Evolutionary conservation across 345 rosid genomes (phyloP), one percentile per base, ranked within the genome.

Genomic region (Gossypium thurberi): DNA sequence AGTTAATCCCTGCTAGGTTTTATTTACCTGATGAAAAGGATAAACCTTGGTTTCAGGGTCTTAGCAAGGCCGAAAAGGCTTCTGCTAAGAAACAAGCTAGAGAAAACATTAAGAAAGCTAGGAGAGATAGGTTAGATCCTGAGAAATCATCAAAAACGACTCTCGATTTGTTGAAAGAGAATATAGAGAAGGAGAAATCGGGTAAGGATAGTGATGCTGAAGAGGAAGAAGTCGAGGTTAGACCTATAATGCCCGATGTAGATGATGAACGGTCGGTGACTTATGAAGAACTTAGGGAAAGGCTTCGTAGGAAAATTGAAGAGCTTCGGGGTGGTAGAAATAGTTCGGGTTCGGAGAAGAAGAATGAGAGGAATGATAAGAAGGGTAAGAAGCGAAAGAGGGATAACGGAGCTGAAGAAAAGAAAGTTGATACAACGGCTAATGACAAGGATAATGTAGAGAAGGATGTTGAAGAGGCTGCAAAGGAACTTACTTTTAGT

Each of bases 1-100:
- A 90, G 81, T 92, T 90, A 47, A 83, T 90, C 74, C 98, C 98
- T 5, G 94, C 98, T 8, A 94, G 82, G 86, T 92, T 90, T 82
- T 94, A 92, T 87, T 70, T 90, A 55, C 88, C 96, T 2, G 91
- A 89, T 81, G 98, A 89, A 68, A 84, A 81, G 5, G 97, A 91
- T 37, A 92, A 82, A 65, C 85, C 85, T 25, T 88, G 93, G 95
- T 89, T 83, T 79, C 92, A 84, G 23, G 97, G 97, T 61, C 97
- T 92, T 60, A 89, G 87, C 82, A 94, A 90, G 78, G 79, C 53
- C 42, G 85, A 87, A 59, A 89, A 84, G 71, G 97, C 88, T 46
- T 77, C 74, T 23, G 92, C 91, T 26, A 90, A 90, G 89, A 86
- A 84, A 76, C 83, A 82, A 56, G 80, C 94, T 2, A 89, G 70